These are phyloP conservation scores for Phialophora verrucosa DNA, from an alignment of 2,329 filamentous ascomycete species.

Conservation along the genomic window DNA sequence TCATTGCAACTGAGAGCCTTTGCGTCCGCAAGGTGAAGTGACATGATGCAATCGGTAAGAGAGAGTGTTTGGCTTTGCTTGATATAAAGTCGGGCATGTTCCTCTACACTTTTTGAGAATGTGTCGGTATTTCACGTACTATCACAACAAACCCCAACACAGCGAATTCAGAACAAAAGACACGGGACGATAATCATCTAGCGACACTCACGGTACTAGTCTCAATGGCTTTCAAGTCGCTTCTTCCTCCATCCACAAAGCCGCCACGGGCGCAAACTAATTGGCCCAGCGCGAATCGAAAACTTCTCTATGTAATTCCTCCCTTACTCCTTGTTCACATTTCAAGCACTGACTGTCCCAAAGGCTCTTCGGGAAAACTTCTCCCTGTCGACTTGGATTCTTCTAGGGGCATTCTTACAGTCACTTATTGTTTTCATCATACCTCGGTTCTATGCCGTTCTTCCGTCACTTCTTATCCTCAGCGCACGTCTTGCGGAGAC, in stretches of 20 bases:
- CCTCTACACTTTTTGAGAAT: not conserved
- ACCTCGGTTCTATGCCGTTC: constrained; percentile 45
- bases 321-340: not conserved
- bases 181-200: not conserved
- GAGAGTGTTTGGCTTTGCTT: not conserved
- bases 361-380: constrained; percentile 45
- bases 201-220: not conserved
- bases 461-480: constrained; percentile 42
- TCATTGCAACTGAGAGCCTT: not conserved
- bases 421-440: constrained; percentile 45
- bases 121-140: not conserved
- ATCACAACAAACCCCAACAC: not conserved
- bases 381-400: constrained; percentile 50
- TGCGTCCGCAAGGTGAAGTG: not conserved
- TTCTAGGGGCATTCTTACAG: constrained; percentile 50
- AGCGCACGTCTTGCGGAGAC: constrained; percentile 45
- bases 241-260: constrained; percentile 25
- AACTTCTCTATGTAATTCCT: constrained; percentile 23
- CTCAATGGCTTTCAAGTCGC: constrained; percentile 27
- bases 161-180: not conserved
- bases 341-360: constrained; percentile 1
- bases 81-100: constrained; percentile 1
- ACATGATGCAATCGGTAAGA: not conserved
- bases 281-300: constrained; percentile 9
- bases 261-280: constrained; percentile 24